Evolutionary conservation across 345 rosid genomes (phyloP), one percentile per base, ranked within the genome.

Genomic region (Anastatica hierochuntica): DNA sequence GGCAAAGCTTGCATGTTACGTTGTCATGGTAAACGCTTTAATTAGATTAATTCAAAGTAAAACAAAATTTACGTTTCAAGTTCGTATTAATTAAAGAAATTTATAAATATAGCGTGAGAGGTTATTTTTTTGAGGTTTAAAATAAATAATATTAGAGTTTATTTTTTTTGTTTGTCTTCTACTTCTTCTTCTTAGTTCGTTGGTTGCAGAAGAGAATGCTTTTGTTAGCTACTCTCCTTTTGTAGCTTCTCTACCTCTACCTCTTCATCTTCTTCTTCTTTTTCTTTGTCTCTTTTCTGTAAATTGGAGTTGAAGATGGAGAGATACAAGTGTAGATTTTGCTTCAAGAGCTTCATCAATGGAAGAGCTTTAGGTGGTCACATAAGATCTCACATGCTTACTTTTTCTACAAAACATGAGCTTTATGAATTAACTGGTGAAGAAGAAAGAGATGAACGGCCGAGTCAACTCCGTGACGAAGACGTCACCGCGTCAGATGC

Each of bases 341-440:
- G 98, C 69, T 75, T 71, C 19, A 84, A 72, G 72, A 74, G 50
- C 53, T 90, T 87, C 62, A 49, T 67, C 33, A 83, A 82, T 67
- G 95, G 87, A 37, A 81, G 83, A 73, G 87, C 94, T 64, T 73
- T 87, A 52, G 87, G 85, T 24, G 92, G 88, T 40, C 96, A 88
- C 68, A 84, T 90, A 88, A 78, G 79, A 81, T 80, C 96, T 66
- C 96, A 87, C 67, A 64, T 79, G 79, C 66, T 77, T 60, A 31
- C n/a, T n/a, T n/a, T n/a, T n/a, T n/a, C n/a, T n/a, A n/a, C n/a
- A n/a, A n/a, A 58, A 65, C 45, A 38, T 19, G 31, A 35, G 11
- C 12, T 53, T n/a, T 26, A 41, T 17, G 23, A 63, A n/a, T n/a
- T n/a, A 9, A 34, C 35, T 14, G 44, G 45, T 14, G 69, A 24